A percentile compares a stretch with the other conserved stretches of the same genome.
Conservation (phyloP, 805 yeast genomes). For the Jamesozyma hellenica region DNA sequence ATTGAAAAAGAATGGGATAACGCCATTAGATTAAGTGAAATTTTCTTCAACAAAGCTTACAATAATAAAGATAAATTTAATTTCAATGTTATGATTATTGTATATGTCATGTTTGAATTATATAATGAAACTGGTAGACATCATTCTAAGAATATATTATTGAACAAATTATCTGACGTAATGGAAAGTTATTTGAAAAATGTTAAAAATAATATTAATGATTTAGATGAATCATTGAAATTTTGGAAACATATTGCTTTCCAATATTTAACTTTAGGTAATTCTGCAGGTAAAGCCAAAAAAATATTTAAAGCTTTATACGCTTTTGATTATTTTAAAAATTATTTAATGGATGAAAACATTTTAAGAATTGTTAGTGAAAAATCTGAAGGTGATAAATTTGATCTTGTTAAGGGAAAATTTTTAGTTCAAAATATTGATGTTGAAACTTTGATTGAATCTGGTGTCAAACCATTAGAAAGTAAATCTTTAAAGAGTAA, state of each 20-base stretch:
- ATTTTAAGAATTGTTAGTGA: conserved; percentile 4
- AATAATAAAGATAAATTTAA: neutral
- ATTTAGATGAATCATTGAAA: conserved; percentile 5
- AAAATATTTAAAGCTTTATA: conserved; percentile 10
- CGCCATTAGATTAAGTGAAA: conserved; percentile 23
- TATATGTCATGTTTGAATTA: conserved; percentile 19
- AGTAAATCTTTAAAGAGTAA: conserved; percentile 2
- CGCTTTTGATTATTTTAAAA: neutral
- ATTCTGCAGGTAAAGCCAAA: conserved; percentile 9
- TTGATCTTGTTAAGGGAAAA: conserved; percentile 10
- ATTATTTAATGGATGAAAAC: conserved; percentile 1
- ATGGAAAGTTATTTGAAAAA: neutral
- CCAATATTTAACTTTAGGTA: conserved; percentile 16
- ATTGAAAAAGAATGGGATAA: conserved; percentile 22
- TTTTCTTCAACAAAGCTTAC: conserved; percentile 12
- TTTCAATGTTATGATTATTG: conserved; percentile 4
- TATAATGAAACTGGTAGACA: conserved; percentile 17
- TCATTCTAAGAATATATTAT: conserved; percentile 13
- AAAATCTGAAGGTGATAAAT: conserved; percentile 2
- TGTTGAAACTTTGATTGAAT: conserved; percentile 12
- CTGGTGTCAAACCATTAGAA: conserved; percentile 17
- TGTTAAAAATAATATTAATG: neutral
- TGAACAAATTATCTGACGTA: conserved; percentile 8
- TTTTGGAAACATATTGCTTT: conserved; percentile 27
- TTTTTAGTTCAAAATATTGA: conserved; percentile 16